Base-by-base conservation (phyloP, 148 eudicot species). In the Camellia granthamiana region DNA sequence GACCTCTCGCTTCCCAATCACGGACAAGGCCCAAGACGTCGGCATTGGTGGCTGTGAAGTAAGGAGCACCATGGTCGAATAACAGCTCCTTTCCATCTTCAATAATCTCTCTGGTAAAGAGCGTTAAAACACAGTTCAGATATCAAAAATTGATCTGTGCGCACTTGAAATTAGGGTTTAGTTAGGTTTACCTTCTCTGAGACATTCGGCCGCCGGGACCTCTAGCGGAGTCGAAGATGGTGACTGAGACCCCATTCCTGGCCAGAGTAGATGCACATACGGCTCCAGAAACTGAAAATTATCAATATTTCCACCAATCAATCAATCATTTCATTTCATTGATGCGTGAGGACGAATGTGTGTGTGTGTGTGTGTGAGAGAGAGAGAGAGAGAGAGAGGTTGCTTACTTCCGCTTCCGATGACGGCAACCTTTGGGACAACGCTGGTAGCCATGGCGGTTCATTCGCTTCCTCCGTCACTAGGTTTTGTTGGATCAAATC, bases 171-270 rank as follows among this genome's bases (percentile, higher is more conserved):
- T 19, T 23, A 67, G 65, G 55, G 21, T 15, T 7, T n/a, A 30
- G 14, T 38, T 2, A n/a, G 16, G 2, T 21, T n/a, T 44, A 96
- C 99, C 99, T 91, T 72, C 99, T 86, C 55, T 88, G 95, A 73
- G 98, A 93, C 99, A 92, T 96, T 63, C 99, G 92, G 77, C 99
- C 99, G 43, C 99, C 99, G 47, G 99, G 99, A 55, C 99, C 99
- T 85, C 97, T 85, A 56, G 88, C 99, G 41, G 88, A 83, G 61
- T 96, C 99, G 82, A 93, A 92, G n/a, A 92, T 64, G 60, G 99
- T 91, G 61, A 96, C 99, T 9, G 93, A 79, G 0, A 91, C 56
- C 44, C 99, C 99, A 83, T 90, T 91, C 83, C 80, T 91, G 12
- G 98, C 98, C 12, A 96, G 88, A 74, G 66, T 88, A 54, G 99